Percentiles rank a stretch among this genome's conserved stretches.
Evolutionary conservation across 2,329 filamentous ascomycete species (phyloP).

Genomic region (Botryotinia globosa): DNA sequence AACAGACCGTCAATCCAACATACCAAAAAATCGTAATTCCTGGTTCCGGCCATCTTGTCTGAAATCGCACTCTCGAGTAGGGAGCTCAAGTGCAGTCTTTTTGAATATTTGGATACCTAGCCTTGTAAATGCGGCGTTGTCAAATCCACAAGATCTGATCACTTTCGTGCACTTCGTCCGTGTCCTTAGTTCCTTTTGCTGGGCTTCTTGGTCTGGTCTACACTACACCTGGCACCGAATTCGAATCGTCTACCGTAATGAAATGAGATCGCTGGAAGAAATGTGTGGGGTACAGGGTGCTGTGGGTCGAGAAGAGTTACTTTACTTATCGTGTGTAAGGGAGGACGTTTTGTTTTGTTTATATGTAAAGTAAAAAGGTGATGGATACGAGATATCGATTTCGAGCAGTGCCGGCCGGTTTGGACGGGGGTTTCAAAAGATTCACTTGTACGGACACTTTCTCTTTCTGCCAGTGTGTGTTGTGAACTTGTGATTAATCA

Average conservation of each 20-base stretch:
- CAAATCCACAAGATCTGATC: slow-evolving; percentile 16
- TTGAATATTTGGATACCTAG: slow-evolving; percentile 13
- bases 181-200: slow-evolving; percentile 11
- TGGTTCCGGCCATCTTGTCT: slow-evolving; percentile 80
- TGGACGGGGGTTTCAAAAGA: neutral
- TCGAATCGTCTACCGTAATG: slow-evolving; percentile 7
- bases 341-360: neutral
- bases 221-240: slow-evolving; percentile 8
- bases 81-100: slow-evolving; percentile 21
- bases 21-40: slow-evolving; percentile 99
- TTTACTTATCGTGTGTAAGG: slow-evolving; percentile 13
- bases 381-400: slow-evolving; percentile 4
- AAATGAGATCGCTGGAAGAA: slow-evolving; percentile 13
- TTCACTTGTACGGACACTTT: neutral
- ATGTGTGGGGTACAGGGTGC: slow-evolving; percentile 14
- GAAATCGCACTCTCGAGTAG: slow-evolving; percentile 21
- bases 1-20: slow-evolving; percentile 16
- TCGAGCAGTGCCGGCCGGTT: neutral
- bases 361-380: neutral
- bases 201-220: slow-evolving; percentile 6
- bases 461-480: neutral
- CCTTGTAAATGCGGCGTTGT: slow-evolving; percentile 16
- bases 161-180: slow-evolving; percentile 9
- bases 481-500: neutral
- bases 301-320: neutral